phyloP scores from a whole-genome alignment of 2,329 filamentous ascomycete genomes.

The Apiospora rasikravindrae region DNA sequence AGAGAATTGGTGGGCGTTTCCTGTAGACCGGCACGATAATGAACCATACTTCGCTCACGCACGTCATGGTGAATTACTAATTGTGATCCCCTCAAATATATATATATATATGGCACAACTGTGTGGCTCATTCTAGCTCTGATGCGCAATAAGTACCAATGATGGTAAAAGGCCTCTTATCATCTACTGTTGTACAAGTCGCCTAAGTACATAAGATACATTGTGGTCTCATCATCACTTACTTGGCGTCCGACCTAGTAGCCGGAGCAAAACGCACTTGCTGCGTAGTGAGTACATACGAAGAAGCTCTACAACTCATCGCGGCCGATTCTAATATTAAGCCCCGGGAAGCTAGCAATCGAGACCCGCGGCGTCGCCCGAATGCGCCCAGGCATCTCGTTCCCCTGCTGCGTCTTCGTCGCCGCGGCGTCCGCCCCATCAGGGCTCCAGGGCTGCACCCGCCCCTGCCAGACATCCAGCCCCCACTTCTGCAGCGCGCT shows the following conservation, averaged over 20 bases:
- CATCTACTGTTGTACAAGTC: background rate
- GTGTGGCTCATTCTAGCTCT: background rate
- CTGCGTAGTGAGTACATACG: background rate
- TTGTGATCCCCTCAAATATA: background rate
- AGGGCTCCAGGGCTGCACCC: conserved; percentile 42
- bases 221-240: background rate
- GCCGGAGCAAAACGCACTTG: background rate
- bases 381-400: conserved; percentile 32
- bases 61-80: background rate
- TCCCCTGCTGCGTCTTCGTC: conserved; percentile 29
- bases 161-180: background rate
- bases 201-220: background rate
- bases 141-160: background rate
- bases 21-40: background rate
- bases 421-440: conserved; percentile 31
- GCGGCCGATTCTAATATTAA: conserved; percentile 34
- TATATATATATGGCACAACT: background rate
- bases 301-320: conserved; percentile 29
- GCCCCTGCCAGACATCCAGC: conserved; percentile 44
- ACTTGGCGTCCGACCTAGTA: conserved; percentile 31
- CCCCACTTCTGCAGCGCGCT: conserved; percentile 42
- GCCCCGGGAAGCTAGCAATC: conserved; percentile 32
- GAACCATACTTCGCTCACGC: background rate
- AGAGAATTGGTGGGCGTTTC: background rate
- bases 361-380: conserved; percentile 32